Evolutionary conservation across 768 basidiomycete species (phyloP), one percentile per base, ranked within the genome.

Genomic region (Porpolomopsis calyptriformis): DNA sequence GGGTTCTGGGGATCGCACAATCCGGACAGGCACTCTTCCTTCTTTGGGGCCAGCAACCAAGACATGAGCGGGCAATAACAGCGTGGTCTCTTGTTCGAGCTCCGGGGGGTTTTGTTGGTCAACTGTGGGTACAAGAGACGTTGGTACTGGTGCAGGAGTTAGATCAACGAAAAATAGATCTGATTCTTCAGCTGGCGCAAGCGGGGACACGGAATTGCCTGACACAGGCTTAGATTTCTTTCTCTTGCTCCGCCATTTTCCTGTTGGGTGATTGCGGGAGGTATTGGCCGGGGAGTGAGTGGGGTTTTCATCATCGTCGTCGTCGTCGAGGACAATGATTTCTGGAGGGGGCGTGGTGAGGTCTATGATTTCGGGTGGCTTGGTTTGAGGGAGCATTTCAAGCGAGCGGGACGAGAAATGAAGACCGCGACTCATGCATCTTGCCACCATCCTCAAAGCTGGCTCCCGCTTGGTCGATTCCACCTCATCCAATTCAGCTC

Each of bases 41-140:
- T 76, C 64, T 4, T 85, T 68, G 4, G 72, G 70, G 22, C 68
- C 70, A 43, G 77, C 64, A 4, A 87, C 68, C 6, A 71, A 71
- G 20, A 88, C 86, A 62, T 89, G 85, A 1, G 76, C 62, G 0
- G 86, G 86, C 9, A 89, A 66, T 19, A 85, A 61, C 10, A 89
- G 44, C 52, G 60, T 57, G n/a, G 9, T n/a, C 5, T 47, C 47
- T 0, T 49, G 18, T 7, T 38, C 44, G 16, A 50, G 41, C 5
- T 45, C 49, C 16, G 47, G 40, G 19, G 42, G n/a, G n/a, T 9
- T 14, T 9, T 36, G 53, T 24, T 33, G 50, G 43, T 18, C 49
- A 51, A 18, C 53, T 34, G 26, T 40, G 31, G 46, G 59, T 43
- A 46, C 36, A 16, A 58, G 48, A 29, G 56, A 18, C n/a, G 3